Conservation (phyloP, 2,329 filamentous ascomycete genomes). For the Ceratocystiopsis sp. region DNA sequence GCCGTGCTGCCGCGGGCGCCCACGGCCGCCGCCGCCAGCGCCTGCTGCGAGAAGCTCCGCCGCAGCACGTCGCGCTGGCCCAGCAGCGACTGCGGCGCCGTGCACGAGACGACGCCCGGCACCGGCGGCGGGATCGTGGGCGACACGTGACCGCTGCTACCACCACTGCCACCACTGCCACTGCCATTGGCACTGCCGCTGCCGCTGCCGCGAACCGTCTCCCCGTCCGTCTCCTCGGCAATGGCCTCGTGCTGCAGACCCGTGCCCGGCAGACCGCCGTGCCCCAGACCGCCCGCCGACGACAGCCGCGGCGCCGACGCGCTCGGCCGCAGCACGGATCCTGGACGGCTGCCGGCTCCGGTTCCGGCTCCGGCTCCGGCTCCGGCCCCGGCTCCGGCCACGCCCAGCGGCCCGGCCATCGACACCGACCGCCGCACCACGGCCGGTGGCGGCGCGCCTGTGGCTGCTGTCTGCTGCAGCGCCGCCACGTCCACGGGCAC, state of each 20-base stretch:
- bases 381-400: slow-evolving; percentile 13
- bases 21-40: slow-evolving; percentile 11
- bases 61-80: slow-evolving; percentile 37
- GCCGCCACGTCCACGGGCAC: slow-evolving; percentile 47
- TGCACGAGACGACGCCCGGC: slow-evolving; percentile 31
- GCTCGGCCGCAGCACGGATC: slow-evolving; percentile 3
- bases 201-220: background rate
- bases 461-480: slow-evolving; percentile 45
- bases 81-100: slow-evolving; percentile 37
- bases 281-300: background rate
- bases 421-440: slow-evolving; percentile 15
- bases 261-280: slow-evolving; percentile 10
- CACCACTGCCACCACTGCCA: background rate
- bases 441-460: slow-evolving; percentile 25
- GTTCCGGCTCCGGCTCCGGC: slow-evolving; percentile 13
- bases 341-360: slow-evolving; percentile 11
- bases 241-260: slow-evolving; percentile 21
- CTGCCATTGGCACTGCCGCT: background rate
- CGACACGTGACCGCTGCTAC: background rate
- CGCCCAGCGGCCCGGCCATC: slow-evolving; percentile 15
- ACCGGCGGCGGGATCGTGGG: slow-evolving; percentile 12
- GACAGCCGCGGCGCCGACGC: slow-evolving; percentile 9
- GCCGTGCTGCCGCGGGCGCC: slow-evolving; percentile 18
- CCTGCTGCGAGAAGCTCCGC: slow-evolving; percentile 31
- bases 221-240: slow-evolving; percentile 21